phyloP scores from a whole-genome alignment of 768 basidiomycete genomes.

The Tylopilus plumbeoviolaceoides region DNA sequence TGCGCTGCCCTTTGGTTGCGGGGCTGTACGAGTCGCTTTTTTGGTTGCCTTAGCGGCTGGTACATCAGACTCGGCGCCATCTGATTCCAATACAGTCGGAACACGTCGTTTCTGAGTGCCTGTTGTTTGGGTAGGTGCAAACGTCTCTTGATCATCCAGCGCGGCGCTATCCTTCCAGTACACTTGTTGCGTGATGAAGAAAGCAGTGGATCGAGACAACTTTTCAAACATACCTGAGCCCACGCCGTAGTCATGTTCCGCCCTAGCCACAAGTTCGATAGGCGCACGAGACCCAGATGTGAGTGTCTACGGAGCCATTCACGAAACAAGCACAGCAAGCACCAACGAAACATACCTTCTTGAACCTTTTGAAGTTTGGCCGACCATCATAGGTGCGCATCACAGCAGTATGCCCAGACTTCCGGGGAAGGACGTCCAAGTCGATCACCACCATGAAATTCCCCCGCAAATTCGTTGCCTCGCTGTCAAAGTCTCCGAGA shows the following conservation, averaged over 20 bases:
- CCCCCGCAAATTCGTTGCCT: slow-evolving; percentile 56
- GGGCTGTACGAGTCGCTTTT: slow-evolving; percentile 20
- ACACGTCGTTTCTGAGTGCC: slow-evolving; percentile 23
- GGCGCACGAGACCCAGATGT: slow-evolving; percentile 26
- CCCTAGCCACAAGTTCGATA: slow-evolving; percentile 49
- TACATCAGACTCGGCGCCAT: slow-evolving; percentile 31
- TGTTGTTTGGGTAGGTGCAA: slow-evolving; percentile 16
- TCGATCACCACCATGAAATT: slow-evolving; percentile 81
- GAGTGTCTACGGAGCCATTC: slow-evolving; percentile 24
- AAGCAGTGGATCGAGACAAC: slow-evolving; percentile 1
- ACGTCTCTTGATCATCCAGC: slow-evolving; percentile 12
- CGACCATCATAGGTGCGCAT: slow-evolving; percentile 40
- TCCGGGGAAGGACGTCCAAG: slow-evolving; percentile 47
- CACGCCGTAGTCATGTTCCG: slow-evolving; percentile 52
- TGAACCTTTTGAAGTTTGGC: slow-evolving; percentile 78
- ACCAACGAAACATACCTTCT: slow-evolving; percentile 45
- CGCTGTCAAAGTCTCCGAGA: slow-evolving; percentile 57
- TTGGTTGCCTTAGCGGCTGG: slow-evolving; percentile 14
- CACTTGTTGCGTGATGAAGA: slow-evolving; percentile 31
- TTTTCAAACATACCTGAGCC: slow-evolving; percentile 40
- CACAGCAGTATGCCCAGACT: slow-evolving; percentile 23
- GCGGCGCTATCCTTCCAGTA: slow-evolving; percentile 50
- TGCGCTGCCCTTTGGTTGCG: slow-evolving; percentile 25
- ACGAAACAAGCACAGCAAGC: slow-evolving; percentile 6
- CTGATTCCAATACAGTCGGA: slow-evolving; percentile 38